These are phyloP conservation scores for Naegleria fowleri DNA, from an alignment of 208 protist genomes.

Conservation along the genomic window DNA sequence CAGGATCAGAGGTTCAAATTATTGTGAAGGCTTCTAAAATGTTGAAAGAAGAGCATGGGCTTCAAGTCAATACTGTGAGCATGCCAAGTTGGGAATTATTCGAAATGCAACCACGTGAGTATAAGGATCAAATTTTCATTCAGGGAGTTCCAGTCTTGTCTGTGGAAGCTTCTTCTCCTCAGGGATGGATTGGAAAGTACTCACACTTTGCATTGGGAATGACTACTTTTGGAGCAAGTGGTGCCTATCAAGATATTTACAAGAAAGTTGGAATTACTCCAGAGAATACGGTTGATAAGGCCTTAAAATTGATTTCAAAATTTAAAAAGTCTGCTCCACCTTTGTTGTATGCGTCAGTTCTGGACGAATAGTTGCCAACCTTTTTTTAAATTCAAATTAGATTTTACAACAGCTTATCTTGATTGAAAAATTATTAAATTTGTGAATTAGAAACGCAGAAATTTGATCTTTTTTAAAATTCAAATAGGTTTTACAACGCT, in stretches of 20 bases:
- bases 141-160: constrained; percentile 76
- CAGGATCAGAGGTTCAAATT: constrained; percentile 91
- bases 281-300: constrained; percentile 54
- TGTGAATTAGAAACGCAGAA: too few relatives aligned
- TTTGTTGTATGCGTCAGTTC: not conserved
- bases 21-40: constrained; percentile 79
- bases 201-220: constrained; percentile 86
- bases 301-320: not conserved
- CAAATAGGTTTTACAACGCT: too few relatives aligned
- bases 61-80: constrained; percentile 87
- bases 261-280: constrained; percentile 85
- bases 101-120: constrained; percentile 76
- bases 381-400: too few relatives aligned
- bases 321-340: not conserved
- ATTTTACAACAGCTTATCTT: too few relatives aligned
- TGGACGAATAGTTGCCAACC: too few relatives aligned
- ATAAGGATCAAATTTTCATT: constrained; percentile 54
- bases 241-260: constrained; percentile 72
- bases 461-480: too few relatives aligned
- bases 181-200: constrained; percentile 84
- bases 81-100: constrained; percentile 96
- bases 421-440: too few relatives aligned
- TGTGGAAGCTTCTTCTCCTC: constrained; percentile 80
- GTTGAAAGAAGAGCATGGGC: constrained; percentile 42
- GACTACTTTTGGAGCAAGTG: constrained; percentile 85